Evolutionary conservation across 495 filamentous ascomycete genomes (phyloP), one percentile per base, ranked within the genome.

Genomic region (Extremus antarcticus): DNA sequence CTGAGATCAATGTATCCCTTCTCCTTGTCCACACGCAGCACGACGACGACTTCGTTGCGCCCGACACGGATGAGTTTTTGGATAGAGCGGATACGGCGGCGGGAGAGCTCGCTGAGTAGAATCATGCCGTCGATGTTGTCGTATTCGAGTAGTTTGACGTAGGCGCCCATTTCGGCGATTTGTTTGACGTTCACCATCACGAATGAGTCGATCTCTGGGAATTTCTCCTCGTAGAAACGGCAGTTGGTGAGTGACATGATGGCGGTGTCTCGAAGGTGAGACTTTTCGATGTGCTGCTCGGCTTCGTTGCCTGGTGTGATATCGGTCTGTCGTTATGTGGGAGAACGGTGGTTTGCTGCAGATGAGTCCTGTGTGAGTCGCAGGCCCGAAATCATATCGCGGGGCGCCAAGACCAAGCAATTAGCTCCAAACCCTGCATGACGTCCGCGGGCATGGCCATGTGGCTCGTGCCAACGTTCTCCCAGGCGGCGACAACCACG

Each of bases 91-190:
- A 98, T 98, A 79, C 92, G 91, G 72, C 92, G 83, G 72, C 92
- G 80, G 23, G 94, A 97, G 47, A 98, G 80, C 70, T 98, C 92
- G 62, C 86, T 92, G 58, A 98, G 85, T 47, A 98, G 77, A 59
- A 98, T 98, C 92, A 98, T 98, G 76, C 92, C 92, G 69, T 98
- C 92, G 71, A 98, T 98, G 74, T 96, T 94, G 70, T 97, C 92
- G 71, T 98, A 98, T 74, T 98, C 92, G 63, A 98, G 84, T 24
- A 98, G 83, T 75, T 98, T 98, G 66, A 98, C 92, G 68, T 98
- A 98, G 62, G 92, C 92, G 62, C 92, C 92, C 92, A 98, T 98
- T 70, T 98, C 92, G 68, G 92, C 92, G 68, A 98, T 98, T 88
- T 95, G 71, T 61, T 71, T 73, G 32, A 74, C 72, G 50, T 74